A percentile compares a stretch with the other conserved stretches of the same genome.
Conservation (phyloP, 495 filamentous ascomycete genomes). For the Penicillium riverlandense region DNA sequence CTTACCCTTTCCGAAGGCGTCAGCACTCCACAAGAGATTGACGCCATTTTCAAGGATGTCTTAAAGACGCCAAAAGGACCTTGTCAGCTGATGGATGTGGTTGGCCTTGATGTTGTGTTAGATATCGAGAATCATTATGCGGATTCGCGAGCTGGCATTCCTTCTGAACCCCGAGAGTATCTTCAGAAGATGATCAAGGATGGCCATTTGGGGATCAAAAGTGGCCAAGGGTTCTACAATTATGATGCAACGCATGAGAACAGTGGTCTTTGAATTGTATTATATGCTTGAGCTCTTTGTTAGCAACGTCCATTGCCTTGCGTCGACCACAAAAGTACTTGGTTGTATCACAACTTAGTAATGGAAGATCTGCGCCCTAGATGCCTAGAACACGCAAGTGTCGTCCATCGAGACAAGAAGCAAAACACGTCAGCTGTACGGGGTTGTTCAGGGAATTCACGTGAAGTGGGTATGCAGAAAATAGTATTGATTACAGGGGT, state of each 20-base stretch:
- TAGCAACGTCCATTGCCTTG: no score
- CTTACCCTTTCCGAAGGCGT: constrained; percentile 25
- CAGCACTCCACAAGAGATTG: constrained; percentile 25
- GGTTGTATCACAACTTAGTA: no score
- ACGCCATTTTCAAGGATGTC: constrained; percentile 32
- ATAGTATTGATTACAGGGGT: no score
- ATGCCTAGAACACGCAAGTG: no score
- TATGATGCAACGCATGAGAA: constrained; percentile 5
- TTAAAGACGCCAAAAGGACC: constrained; percentile 28
- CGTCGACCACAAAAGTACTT: no score
- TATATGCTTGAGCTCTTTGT: no score
- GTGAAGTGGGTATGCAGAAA: no score
- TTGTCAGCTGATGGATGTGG: constrained; percentile 36
- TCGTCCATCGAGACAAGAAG: no score
- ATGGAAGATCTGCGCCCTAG: no score
- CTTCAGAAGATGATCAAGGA: constrained; percentile 17
- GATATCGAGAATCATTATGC: constrained; percentile 36
- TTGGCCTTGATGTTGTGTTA: constrained; percentile 31
- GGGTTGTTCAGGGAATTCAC: no score
- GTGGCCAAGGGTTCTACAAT: constrained; percentile 23
- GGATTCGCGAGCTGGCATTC: constrained; percentile 10
- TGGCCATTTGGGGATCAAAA: constrained; percentile 21
- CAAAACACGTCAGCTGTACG: no score
- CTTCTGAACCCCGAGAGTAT: constrained; percentile 14
- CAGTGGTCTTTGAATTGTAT: no score